Conservation (phyloP, 495 filamentous ascomycete genomes). For the Mycothermus thermophilus region DNA sequence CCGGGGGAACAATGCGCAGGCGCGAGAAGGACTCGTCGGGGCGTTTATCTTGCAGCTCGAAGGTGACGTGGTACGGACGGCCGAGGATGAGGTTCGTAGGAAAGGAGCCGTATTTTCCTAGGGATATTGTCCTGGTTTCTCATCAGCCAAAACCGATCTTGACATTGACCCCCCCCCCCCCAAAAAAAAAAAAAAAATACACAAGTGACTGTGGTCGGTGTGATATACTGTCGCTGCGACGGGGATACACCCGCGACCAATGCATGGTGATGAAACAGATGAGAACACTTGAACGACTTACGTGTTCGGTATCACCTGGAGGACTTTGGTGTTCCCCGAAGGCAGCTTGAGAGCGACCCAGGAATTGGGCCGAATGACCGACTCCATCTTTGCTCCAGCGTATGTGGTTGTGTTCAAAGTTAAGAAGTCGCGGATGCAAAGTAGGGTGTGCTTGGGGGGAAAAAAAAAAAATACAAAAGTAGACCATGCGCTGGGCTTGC, state of each 20-base stretch:
- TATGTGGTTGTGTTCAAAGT: not conserved
- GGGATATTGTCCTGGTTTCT: slow-evolving; percentile 61
- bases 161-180: too few relatives aligned
- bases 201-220: too few relatives aligned
- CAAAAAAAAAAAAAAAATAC: too few relatives aligned
- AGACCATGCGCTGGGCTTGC: too few relatives aligned
- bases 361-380: slow-evolving; percentile 45
- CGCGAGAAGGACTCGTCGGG: slow-evolving; percentile 41
- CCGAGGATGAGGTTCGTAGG: slow-evolving; percentile 73
- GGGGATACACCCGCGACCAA: not conserved
- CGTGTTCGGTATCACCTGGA: slow-evolving; percentile 61
- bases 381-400: slow-evolving; percentile 24
- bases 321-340: slow-evolving; percentile 48
- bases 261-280: not conserved
- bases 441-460: too few relatives aligned
- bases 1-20: slow-evolving; percentile 65
- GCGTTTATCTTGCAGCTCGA: slow-evolving; percentile 62
- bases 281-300: slow-evolving; percentile 33
- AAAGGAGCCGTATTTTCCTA: slow-evolving; percentile 85
- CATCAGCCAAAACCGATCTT: too few relatives aligned
- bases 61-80: slow-evolving; percentile 81
- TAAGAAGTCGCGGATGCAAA: too few relatives aligned
- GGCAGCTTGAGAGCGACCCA: slow-evolving; percentile 55
- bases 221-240: not conserved
- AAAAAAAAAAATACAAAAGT: too few relatives aligned